Conservation (phyloP, 2,329 filamentous ascomycete species). For the Orbilia oligospora region DNA sequence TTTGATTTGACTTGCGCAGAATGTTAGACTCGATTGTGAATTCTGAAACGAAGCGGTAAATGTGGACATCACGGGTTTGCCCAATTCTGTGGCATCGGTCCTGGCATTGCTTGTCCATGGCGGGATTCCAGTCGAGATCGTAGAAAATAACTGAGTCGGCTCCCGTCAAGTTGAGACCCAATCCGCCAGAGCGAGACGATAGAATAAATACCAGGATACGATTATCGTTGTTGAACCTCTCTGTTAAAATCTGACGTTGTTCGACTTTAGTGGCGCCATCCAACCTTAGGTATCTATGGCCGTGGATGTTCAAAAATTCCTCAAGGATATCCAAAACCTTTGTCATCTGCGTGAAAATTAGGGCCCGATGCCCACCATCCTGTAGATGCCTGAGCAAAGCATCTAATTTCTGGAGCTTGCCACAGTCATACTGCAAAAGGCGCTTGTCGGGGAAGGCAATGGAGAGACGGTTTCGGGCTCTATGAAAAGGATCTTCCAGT, state of each 20-base stretch:
- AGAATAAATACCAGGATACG: constrained; percentile 96
- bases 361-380: constrained; percentile 87
- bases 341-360: constrained; percentile 99
- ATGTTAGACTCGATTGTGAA: constrained; percentile 99
- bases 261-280: constrained; percentile 98
- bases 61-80: constrained; percentile 96
- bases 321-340: constrained; percentile 98
- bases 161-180: constrained; percentile 96
- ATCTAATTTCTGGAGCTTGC: constrained; percentile 92
- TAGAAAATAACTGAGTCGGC: constrained; percentile 99
- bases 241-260: constrained; percentile 92
- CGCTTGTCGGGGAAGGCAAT: constrained; percentile 98
- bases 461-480: constrained; percentile 89
- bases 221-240: constrained; percentile 94
- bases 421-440: constrained; percentile 96
- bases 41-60: constrained; percentile 93
- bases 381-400: constrained; percentile 88
- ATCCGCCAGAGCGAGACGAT: constrained; percentile 90
- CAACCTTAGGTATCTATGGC: constrained; percentile 93
- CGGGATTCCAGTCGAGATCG: constrained; percentile 98
- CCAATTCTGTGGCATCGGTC: constrained; percentile 97
- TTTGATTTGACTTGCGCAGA: constrained; percentile 94
- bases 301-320: constrained; percentile 97
- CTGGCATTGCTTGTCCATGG: constrained; percentile 99
- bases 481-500: constrained; percentile 88